phyloP scores from a whole-genome alignment of 805 yeast genomes.

The Komagataella populi region DNA sequence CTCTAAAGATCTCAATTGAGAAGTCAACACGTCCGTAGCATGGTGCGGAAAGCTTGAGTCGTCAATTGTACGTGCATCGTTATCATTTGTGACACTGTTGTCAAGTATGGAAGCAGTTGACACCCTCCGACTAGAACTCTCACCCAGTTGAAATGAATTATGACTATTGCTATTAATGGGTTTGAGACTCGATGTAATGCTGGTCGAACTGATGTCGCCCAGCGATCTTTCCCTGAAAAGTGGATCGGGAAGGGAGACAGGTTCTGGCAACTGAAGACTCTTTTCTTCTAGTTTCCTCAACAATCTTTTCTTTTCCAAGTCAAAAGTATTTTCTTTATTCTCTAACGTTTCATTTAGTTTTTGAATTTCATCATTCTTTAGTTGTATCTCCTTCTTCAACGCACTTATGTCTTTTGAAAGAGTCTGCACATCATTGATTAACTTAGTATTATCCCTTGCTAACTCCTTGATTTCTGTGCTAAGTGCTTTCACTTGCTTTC shows the following conservation, averaged over 20 bases:
- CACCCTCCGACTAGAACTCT: neutral
- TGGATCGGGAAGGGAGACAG: neutral
- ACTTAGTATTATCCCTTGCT: slow-evolving; percentile 12
- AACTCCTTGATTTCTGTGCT: slow-evolving; percentile 23
- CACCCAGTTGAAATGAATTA: neutral
- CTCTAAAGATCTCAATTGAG: slow-evolving; percentile 69
- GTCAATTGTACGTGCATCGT: neutral
- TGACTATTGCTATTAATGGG: neutral
- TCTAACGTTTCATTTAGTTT: slow-evolving; percentile 14
- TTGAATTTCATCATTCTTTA: slow-evolving; percentile 7
- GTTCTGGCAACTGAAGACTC: neutral
- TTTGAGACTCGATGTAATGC: neutral
- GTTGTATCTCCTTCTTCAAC: slow-evolving; percentile 14
- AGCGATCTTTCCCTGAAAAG: neutral
- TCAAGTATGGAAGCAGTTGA: neutral
- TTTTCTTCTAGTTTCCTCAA: slow-evolving; percentile 11
- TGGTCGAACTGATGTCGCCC: neutral
- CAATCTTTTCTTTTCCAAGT: slow-evolving; percentile 11
- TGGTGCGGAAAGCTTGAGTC: slow-evolving; percentile 38
- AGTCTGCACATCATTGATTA: slow-evolving; percentile 10
- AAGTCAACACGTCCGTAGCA: slow-evolving; percentile 3
- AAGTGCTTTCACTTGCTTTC: slow-evolving; percentile 15
- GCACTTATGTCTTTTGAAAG: slow-evolving; percentile 8
- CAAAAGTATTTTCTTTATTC: slow-evolving; percentile 17
- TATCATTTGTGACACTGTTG: neutral